Conservation (phyloP, 805 yeast genomes). For the Groenewaldozyma salmanticensis region DNA sequence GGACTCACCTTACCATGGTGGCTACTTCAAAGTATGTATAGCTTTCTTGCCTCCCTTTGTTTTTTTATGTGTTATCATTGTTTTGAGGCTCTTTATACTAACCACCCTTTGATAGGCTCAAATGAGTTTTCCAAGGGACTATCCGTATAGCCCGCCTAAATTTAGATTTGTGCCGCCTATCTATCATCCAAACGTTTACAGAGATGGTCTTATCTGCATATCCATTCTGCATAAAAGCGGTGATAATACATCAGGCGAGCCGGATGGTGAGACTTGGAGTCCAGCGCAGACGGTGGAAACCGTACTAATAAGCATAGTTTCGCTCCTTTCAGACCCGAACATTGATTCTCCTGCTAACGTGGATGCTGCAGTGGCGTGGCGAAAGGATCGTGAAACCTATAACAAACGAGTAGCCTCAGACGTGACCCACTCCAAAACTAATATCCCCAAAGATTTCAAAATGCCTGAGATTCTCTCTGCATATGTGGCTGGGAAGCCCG, state of each 20-base stretch:
- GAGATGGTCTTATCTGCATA: conserved; percentile 88
- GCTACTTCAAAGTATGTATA: conserved; percentile 61
- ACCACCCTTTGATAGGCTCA: conserved; percentile 41
- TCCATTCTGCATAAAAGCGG: conserved; percentile 89
- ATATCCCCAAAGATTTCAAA: conserved; percentile 77
- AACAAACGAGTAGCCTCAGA: conserved; percentile 66
- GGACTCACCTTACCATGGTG: conserved; percentile 88
- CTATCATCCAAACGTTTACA: conserved; percentile 90
- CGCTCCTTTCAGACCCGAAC: conserved; percentile 89
- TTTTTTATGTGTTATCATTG: neutral
- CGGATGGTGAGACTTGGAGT: conserved; percentile 84
- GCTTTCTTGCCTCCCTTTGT: neutral
- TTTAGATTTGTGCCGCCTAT: conserved; percentile 89
- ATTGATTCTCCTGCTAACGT: conserved; percentile 91
- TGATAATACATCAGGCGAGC: conserved; percentile 82
- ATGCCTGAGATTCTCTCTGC: conserved; percentile 67
- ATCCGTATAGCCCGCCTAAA: conserved; percentile 87
- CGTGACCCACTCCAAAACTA: conserved; percentile 59
- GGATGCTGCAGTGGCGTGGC: conserved; percentile 87
- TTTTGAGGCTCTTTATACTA: neutral
- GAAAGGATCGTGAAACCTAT: conserved; percentile 71
- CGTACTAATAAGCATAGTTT: conserved; percentile 81
- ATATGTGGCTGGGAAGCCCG: conserved; percentile 33
- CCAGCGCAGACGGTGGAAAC: conserved; percentile 75
- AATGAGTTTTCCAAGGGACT: conserved; percentile 86